Percentiles rank a stretch among this genome's conserved stretches.
Evolutionary conservation across 106 monocot genomes (phyloP).

Genomic region (Allium cepa): DNA sequence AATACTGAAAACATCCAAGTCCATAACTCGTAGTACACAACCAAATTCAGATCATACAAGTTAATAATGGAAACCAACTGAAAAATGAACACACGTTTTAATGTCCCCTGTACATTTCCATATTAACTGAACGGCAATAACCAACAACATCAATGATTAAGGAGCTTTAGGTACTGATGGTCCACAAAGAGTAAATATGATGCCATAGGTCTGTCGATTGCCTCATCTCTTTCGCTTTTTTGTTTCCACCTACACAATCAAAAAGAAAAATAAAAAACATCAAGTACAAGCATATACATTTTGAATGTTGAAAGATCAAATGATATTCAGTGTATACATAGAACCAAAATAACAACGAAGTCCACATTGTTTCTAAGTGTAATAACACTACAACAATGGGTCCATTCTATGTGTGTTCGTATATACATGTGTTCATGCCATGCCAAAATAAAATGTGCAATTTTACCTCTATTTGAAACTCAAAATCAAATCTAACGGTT

Average conservation of each 20-base stretch:
- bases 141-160: background rate
- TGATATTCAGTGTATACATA: too few relatives aligned
- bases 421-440: too few relatives aligned
- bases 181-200: too few relatives aligned
- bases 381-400: too few relatives aligned
- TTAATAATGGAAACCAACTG: background rate
- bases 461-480: too few relatives aligned
- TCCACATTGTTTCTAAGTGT: too few relatives aligned
- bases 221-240: conserved; percentile 4
- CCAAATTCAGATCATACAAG: conserved; percentile 10
- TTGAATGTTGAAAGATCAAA: too few relatives aligned
- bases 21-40: conserved; percentile 6
- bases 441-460: too few relatives aligned
- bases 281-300: too few relatives aligned
- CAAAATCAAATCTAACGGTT: too few relatives aligned
- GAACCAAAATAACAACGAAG: too few relatives aligned
- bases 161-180: background rate
- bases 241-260: background rate
- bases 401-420: too few relatives aligned
- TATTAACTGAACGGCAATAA: background rate
- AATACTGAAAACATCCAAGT: conserved; percentile 9
- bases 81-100: background rate
- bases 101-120: conserved; percentile 35
- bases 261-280: background rate
- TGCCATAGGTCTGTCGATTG: conserved; percentile 1